Evolutionary conservation across 495 filamentous ascomycete species (phyloP).

Genomic region (Daldinia caldariorum): DNA sequence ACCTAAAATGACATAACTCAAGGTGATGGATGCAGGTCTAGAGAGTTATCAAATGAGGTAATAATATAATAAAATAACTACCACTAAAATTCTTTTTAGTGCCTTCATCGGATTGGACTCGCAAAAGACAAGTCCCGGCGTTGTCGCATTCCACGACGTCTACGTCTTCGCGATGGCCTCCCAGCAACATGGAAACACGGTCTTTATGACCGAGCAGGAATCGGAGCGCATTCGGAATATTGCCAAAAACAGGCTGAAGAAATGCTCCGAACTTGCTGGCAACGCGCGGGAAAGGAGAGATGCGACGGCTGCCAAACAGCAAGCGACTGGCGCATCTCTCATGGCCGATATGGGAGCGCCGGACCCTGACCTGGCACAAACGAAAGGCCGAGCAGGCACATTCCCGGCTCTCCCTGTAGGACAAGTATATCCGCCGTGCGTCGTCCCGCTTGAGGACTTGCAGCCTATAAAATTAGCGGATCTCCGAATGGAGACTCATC

Average conservation of each 20-base stretch:
- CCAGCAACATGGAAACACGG: constrained; percentile 37
- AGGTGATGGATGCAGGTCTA: too few relatives aligned
- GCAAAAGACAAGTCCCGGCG: background rate
- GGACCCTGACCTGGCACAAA: constrained; percentile 28
- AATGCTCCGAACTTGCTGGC: constrained; percentile 43
- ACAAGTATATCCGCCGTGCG: constrained; percentile 50
- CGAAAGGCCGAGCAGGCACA: constrained; percentile 17
- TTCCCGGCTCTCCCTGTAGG: constrained; percentile 46
- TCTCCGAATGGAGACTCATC: constrained; percentile 58
- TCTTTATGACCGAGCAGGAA: constrained; percentile 49
- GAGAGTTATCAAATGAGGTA: too few relatives aligned
- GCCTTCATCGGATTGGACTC: background rate
- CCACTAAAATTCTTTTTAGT: too few relatives aligned
- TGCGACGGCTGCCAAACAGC: constrained; percentile 27
- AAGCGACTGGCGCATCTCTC: constrained; percentile 47
- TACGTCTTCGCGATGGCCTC: constrained; percentile 34
- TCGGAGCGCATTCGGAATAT: constrained; percentile 45
- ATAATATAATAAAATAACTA: too few relatives aligned
- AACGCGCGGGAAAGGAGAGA: constrained; percentile 41
- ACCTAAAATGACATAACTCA: background rate
- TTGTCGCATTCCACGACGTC: background rate
- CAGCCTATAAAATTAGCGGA: constrained; percentile 47
- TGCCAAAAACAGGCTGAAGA: constrained; percentile 38
- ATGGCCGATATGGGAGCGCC: constrained; percentile 50
- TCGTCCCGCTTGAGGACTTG: constrained; percentile 38